Percentiles rank a stretch among this genome's conserved stretches.
Evolutionary conservation across 2,329 filamentous ascomycete genomes (phyloP).

Genomic region (Tympanopsis confertula): DNA sequence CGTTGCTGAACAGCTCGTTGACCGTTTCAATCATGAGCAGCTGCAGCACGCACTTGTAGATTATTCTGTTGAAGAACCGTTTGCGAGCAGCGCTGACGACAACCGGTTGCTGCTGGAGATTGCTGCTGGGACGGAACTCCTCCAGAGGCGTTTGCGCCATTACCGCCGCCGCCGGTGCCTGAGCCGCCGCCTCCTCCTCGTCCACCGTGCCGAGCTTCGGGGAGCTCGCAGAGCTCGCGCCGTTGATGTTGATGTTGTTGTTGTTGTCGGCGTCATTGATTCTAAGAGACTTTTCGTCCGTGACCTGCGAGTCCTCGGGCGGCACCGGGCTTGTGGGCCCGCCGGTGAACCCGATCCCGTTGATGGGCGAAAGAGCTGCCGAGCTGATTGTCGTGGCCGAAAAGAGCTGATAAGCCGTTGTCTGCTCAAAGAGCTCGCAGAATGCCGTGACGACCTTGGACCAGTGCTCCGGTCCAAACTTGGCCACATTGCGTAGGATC

Average conservation of each 20-base stretch:
- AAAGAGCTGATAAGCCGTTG: constrained; percentile 90
- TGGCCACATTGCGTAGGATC: constrained; percentile 89
- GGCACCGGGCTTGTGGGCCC: not conserved
- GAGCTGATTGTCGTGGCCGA: constrained; percentile 54
- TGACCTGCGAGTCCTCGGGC: too few relatives aligned
- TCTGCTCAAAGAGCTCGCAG: constrained; percentile 86
- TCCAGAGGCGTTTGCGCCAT: constrained; percentile 38
- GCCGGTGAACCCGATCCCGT: not conserved
- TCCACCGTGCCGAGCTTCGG: not conserved
- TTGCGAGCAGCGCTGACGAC: constrained; percentile 86
- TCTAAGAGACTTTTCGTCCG: too few relatives aligned
- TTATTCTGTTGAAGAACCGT: constrained; percentile 97
- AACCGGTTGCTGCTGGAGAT: constrained; percentile 74
- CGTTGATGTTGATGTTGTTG: too few relatives aligned
- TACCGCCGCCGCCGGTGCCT: constrained; percentile 9
- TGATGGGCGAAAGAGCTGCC: constrained; percentile 19
- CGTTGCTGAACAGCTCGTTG: constrained; percentile 95
- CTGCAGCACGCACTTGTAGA: constrained; percentile 93
- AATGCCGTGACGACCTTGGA: constrained; percentile 89
- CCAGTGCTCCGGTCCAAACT: constrained; percentile 83
- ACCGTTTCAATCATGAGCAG: constrained; percentile 99
- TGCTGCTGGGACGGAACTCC: constrained; percentile 78
- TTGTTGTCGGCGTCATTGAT: too few relatives aligned
- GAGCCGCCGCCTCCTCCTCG: constrained; percentile 6
- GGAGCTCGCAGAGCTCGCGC: too few relatives aligned